A percentile compares a stretch with the other conserved stretches of the same genome.
These are phyloP conservation scores for Sordariomycetes sp. DNA, from an alignment of 2,329 filamentous ascomycete genomes.

Conservation along the genomic window DNA sequence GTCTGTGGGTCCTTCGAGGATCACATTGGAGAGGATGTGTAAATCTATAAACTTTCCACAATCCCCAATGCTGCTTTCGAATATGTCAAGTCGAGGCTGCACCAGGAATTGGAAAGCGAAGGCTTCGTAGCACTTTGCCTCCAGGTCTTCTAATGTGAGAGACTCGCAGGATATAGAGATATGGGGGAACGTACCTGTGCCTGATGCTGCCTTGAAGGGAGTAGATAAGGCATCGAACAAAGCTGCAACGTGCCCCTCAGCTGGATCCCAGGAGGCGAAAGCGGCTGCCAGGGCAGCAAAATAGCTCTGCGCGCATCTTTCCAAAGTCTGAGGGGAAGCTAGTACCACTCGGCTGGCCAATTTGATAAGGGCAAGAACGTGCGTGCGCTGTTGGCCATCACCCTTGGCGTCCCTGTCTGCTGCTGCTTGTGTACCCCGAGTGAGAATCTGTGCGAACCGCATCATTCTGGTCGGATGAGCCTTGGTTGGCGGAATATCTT, in stretches of 20 bases:
- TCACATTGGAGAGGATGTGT: constrained; percentile 28
- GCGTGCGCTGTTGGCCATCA: not conserved
- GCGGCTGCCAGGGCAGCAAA: constrained; percentile 29
- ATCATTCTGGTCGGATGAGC: constrained; percentile 19
- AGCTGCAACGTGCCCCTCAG: constrained; percentile 10
- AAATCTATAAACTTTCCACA: constrained; percentile 29
- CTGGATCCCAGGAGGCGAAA: constrained; percentile 15
- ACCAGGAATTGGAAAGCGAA: constrained; percentile 30
- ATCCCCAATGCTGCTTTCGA: constrained; percentile 27
- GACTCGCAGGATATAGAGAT: too few species aligned
- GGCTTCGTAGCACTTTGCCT: constrained; percentile 12
- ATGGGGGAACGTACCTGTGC: not conserved
- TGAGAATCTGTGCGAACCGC: constrained; percentile 26
- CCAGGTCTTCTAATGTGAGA: not conserved
- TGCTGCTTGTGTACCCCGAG: too few species aligned
- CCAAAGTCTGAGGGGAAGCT: constrained; percentile 5
- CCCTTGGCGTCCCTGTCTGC: too few species aligned
- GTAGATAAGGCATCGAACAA: constrained; percentile 17
- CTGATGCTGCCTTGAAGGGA: constrained; percentile 14
- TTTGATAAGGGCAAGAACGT: not conserved
- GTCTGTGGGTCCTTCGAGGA: constrained; percentile 23
- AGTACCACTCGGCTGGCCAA: not conserved
- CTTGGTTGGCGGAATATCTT: constrained; percentile 20
- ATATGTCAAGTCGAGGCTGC: constrained; percentile 23
- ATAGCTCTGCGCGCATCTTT: constrained; percentile 21